Evolutionary conservation across 2,329 filamentous ascomycete species (phyloP).

Genomic region (Hypomyces rosellus): DNA sequence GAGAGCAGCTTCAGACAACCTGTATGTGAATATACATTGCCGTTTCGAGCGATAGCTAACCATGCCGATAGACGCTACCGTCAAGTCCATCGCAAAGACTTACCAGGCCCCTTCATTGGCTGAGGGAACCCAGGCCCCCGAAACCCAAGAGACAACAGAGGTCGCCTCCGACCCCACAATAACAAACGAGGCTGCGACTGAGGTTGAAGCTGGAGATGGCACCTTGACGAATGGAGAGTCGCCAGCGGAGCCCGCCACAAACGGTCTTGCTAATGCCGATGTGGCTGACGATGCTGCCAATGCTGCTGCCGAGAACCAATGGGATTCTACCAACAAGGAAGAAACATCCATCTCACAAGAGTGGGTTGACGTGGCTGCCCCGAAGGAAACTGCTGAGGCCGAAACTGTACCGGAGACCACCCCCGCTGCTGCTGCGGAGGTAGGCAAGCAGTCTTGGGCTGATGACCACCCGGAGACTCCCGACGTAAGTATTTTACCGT

Average conservation of each 20-base stretch:
- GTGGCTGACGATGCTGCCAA: constrained; percentile 50
- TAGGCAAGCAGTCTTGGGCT: constrained; percentile 67
- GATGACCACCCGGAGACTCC: constrained; percentile 63
- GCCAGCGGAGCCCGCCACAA: constrained; percentile 30
- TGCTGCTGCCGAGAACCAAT: constrained; percentile 58
- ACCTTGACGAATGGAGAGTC: constrained; percentile 37
- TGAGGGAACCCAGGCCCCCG: constrained; percentile 25
- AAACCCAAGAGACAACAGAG: constrained; percentile 29
- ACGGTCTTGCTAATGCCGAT: constrained; percentile 43
- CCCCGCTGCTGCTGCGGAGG: constrained; percentile 39
- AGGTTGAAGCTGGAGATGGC: constrained; percentile 49
- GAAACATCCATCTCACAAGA: constrained; percentile 50
- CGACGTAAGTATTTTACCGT: constrained; percentile 31
- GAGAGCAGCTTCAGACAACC: constrained; percentile 59
- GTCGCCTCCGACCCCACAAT: constrained; percentile 57
- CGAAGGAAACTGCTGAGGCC: constrained; percentile 67
- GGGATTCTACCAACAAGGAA: constrained; percentile 45
- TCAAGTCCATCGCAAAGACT: constrained; percentile 42
- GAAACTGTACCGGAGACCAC: constrained; percentile 59
- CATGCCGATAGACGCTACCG: constrained; percentile 25
- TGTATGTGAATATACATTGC: constrained; percentile 43
- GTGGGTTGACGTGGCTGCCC: constrained; percentile 65
- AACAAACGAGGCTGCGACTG: constrained; percentile 59
- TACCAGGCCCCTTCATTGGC: constrained; percentile 41
- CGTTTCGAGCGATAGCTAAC: constrained; percentile 14